Evolutionary conservation across 2,329 filamentous ascomycete species (phyloP).

Genomic region (Colletotrichum navitas): DNA sequence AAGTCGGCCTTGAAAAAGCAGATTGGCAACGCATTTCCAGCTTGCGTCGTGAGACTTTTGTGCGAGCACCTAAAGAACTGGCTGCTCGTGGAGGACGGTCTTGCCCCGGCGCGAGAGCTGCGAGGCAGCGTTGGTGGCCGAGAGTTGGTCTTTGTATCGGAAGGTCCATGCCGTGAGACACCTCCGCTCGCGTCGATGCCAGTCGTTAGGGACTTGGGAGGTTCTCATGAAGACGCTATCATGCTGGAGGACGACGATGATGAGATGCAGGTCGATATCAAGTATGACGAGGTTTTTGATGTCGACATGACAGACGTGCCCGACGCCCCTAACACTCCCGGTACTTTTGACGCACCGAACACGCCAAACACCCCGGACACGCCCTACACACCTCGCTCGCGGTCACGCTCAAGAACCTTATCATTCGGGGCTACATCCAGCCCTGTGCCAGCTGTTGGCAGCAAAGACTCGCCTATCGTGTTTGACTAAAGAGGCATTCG

Average conservation of each 20-base stretch:
- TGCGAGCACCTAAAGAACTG: slow-evolving; percentile 63
- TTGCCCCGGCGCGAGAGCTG: neutral
- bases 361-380: neutral
- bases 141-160: slow-evolving; percentile 33
- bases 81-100: slow-evolving; percentile 59
- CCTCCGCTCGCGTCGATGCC: neutral
- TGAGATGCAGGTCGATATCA: slow-evolving; percentile 22
- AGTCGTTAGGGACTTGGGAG: neutral
- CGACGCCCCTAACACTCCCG: neutral
- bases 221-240: neutral
- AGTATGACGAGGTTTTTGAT: slow-evolving; percentile 26
- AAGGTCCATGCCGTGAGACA: neutral
- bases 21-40: slow-evolving; percentile 85
- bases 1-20: slow-evolving; percentile 64
- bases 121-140: slow-evolving; percentile 23
- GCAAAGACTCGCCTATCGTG: neutral
- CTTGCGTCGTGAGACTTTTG: slow-evolving; percentile 64
- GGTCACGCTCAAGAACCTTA: slow-evolving; percentile 15
- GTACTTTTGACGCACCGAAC: neutral
- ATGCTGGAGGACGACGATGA: slow-evolving; percentile 10
- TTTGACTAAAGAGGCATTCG: neutral
- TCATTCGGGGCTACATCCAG: neutral
- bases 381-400: neutral
- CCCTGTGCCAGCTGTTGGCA: neutral
- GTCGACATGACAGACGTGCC: slow-evolving; percentile 22